Conservation (phyloP, 1,139 yeast genomes). For the Citeromyces hawaiiensis region DNA sequence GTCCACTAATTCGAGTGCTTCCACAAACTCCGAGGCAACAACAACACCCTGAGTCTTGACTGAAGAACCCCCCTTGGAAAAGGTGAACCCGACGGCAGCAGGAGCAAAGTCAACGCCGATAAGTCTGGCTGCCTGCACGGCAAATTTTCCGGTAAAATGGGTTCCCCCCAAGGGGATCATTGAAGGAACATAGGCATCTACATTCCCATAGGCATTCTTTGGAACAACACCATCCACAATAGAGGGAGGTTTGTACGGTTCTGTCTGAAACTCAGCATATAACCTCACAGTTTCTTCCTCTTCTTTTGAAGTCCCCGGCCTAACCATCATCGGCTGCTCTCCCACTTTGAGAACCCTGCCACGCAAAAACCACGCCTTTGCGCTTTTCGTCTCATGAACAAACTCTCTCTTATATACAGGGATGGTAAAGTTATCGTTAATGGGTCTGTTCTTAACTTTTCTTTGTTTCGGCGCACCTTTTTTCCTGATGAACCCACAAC, state of each 20-base stretch:
- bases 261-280: slow-evolving; percentile 72
- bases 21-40: slow-evolving; percentile 47
- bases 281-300: slow-evolving; percentile 36
- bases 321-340: slow-evolving; percentile 43
- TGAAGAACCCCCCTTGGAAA: slow-evolving; percentile 21
- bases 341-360: slow-evolving; percentile 72
- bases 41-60: slow-evolving; percentile 73
- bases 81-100: slow-evolving; percentile 83
- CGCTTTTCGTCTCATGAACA: slow-evolving; percentile 52
- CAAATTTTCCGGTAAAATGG: slow-evolving; percentile 39
- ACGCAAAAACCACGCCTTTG: slow-evolving; percentile 75
- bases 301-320: slow-evolving; percentile 26
- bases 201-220: slow-evolving; percentile 69
- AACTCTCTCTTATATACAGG: slow-evolving; percentile 58
- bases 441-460: slow-evolving; percentile 12
- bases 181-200: slow-evolving; percentile 60
- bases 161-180: slow-evolving; percentile 81
- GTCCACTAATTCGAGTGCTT: slow-evolving; percentile 49
- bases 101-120: slow-evolving; percentile 70
- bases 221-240: slow-evolving; percentile 52
- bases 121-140: slow-evolving; percentile 58
- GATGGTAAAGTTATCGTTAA: slow-evolving; percentile 20
- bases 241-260: slow-evolving; percentile 52
- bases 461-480: slow-evolving; percentile 11
- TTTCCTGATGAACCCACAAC: slow-evolving; percentile 60